These are phyloP conservation scores for Pleurotus citrinopileatus DNA, from an alignment of 768 basidiomycete species.

Conservation along the genomic window DNA sequence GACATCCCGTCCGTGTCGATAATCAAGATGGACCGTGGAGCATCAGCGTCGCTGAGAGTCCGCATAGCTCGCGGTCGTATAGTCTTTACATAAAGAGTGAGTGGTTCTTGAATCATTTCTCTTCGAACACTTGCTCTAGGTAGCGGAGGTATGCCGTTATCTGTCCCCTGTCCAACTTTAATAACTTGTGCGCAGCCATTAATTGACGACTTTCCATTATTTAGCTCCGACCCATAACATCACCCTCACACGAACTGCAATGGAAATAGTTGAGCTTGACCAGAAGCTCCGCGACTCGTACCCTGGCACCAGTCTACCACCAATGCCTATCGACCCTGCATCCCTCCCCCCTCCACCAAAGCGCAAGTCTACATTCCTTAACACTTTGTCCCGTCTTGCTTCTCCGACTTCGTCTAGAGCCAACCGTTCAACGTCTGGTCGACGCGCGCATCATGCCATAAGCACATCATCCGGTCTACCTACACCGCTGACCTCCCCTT, in stretches of 20 bases:
- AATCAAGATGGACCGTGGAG: slow-evolving; percentile 83
- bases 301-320: slow-evolving; percentile 54
- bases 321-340: slow-evolving; percentile 57
- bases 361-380: slow-evolving; percentile 81
- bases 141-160: too few relatives aligned
- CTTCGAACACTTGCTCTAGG: too few relatives aligned
- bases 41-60: slow-evolving; percentile 84
- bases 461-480: slow-evolving; percentile 32
- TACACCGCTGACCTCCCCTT: slow-evolving; percentile 49
- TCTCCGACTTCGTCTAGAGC: slow-evolving; percentile 64
- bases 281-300: slow-evolving; percentile 69
- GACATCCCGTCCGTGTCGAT: slow-evolving; percentile 62
- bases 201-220: slow-evolving; percentile 20
- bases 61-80: slow-evolving; percentile 69
- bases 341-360: slow-evolving; percentile 52
- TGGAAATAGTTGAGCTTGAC: slow-evolving; percentile 81
- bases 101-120: slow-evolving; percentile 31
- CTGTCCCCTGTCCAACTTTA: slow-evolving; percentile 6
- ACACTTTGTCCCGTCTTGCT: slow-evolving; percentile 80
- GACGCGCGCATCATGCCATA: slow-evolving; percentile 30
- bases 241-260: slow-evolving; percentile 75
- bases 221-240: slow-evolving; percentile 87
- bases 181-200: background rate
- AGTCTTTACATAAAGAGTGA: slow-evolving; percentile 90
- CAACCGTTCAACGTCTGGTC: slow-evolving; percentile 31